Evolutionary conservation across 2,329 filamentous ascomycete species (phyloP), one percentile per base, ranked within the genome.

Genomic region (Diaporthe citri): DNA sequence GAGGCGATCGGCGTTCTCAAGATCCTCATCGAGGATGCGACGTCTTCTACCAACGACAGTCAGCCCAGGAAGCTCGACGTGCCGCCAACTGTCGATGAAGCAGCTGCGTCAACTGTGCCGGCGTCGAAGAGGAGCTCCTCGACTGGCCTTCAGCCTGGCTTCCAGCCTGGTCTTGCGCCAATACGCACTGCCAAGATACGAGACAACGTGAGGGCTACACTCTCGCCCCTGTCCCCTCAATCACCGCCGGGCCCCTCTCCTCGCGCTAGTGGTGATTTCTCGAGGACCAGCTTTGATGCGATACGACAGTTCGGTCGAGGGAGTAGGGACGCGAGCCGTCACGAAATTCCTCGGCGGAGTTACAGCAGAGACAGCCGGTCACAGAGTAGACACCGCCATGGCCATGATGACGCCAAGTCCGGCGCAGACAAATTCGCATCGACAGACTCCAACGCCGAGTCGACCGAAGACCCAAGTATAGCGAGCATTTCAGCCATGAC

Each of bases 1-100:
- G 94, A 98, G 79, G 96, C 95, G 20, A 91, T 97, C 77, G 91
- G 93, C 67, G 90, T 97, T 3, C 87, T 99, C 70, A 94, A 91
- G 77, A 90, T 91, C 56, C 86, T 97, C 71, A 89, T 95, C 13
- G 92, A 94, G 66, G 91, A 93, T 77, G 89, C 91, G 34, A 86
- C 90, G 72, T 83, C 87, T 67, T 83, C 87, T 64, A 28, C 34
- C 25, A 83, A 87, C 75, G 83, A 84, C 51, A 80, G 84, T 28
- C 85, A 82, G 2, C 55, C 73, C n/a, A 78, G 77, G 41, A 81
- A 79, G 34, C 75, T 71, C 12, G 51, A 62, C 9, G 20, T 36
- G 3, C 55, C 46, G 5, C 52, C 52, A 43, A 69, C 76, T 74
- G 25, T 78, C 73, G 39, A 78, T 73, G 74, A 77, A 57, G 48